Evolutionary conservation across 306 rosid genomes (phyloP), one percentile per base, ranked within the genome.

Genomic region (Vigna angularis): DNA sequence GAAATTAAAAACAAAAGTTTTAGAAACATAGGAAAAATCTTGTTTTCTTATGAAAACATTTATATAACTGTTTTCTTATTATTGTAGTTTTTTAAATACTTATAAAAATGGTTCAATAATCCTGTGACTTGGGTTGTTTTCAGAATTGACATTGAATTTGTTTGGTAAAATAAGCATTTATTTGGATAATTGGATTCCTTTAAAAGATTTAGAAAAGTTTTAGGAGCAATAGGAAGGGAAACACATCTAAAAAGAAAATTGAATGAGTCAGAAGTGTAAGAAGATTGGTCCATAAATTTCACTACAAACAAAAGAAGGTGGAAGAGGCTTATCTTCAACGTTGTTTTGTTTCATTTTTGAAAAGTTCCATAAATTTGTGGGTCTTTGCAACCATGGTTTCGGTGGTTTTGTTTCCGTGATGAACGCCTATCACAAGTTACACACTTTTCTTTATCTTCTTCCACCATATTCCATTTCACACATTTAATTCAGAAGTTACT

Each of bases 211-310:
- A 22, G 11, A 57, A 15, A 49, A 18, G 26, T 52, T 18, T 18
- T 18, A 18, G 20, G 20, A 18, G 20, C 20, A 18, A 18, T 18
- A 18, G 20, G 20, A 18, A 18, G 0, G 20, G 20, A 18, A 18
- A 18, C 20, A 18, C 20, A 18, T 18, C 20, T 18, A 18, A 18
- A 18, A 18, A 18, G 20, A 18, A 18, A 18, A 18, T 18, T 18
- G 20, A 18, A 18, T 18, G 20, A 18, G 20, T 18, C 74, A 72
- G 20, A 65, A 42, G 26, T 34, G 16, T 42, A 32, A 10, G 20
- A 58, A 44, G 53, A 58, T 72, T 79, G 74, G 68, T 16, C 64
- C 44, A 59, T 42, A 18, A 36, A 42, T 65, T 42, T 48, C 51
- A 14, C 11, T 28, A 30, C 51, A 28, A 42, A 64, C 78, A 64